These are phyloP conservation scores for Prunus armeniaca DNA, from an alignment of 306 rosid genomes.

Conservation along the genomic window DNA sequence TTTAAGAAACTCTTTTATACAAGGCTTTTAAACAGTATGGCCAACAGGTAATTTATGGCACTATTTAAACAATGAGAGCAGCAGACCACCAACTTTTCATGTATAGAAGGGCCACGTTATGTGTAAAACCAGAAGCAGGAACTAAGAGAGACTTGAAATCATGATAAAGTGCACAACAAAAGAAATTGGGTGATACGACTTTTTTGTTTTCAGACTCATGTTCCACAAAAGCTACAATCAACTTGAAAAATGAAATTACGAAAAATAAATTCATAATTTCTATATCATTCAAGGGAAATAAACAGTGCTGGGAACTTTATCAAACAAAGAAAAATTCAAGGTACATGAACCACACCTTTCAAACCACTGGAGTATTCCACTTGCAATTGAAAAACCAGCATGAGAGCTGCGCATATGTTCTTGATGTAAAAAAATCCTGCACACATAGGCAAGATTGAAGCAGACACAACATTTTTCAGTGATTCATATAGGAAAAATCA, in stretches of 20 bases:
- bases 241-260: background rate
- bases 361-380: background rate
- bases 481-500: background rate
- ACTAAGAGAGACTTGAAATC: background rate
- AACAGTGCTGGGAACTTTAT: background rate
- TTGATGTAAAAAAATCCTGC: conserved; percentile 1
- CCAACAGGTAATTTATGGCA: no score
- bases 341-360: conserved; percentile 5
- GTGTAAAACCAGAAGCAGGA: background rate
- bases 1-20: no score
- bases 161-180: background rate
- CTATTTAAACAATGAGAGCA: no score
- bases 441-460: background rate
- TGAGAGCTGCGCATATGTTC: background rate
- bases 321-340: background rate
- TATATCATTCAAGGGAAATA: background rate
- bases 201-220: background rate
- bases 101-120: background rate
- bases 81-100: no score
- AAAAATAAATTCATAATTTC: background rate
- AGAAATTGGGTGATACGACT: background rate
- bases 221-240: background rate
- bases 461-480: background rate
- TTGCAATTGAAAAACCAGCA: conserved; percentile 8
- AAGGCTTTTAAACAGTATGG: no score